These are phyloP conservation scores for Ceratobasidium sp. DNA, from an alignment of 1,284 basidiomycete species.

Conservation along the genomic window DNA sequence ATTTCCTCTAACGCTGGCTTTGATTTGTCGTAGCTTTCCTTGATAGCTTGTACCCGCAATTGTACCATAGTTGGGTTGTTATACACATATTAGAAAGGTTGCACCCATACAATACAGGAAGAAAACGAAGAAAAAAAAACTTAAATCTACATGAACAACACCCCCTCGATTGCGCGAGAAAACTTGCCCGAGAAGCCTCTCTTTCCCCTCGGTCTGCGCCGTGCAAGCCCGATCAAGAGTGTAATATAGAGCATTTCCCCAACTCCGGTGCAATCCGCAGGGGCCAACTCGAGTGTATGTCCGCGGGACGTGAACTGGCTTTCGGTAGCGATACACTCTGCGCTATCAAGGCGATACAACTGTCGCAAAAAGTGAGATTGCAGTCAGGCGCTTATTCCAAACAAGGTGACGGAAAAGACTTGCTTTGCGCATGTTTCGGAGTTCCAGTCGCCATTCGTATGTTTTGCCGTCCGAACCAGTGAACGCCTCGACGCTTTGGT, in stretches of 20 bases:
- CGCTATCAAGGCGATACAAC: slow-evolving; percentile 19
- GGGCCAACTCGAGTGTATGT: slow-evolving; percentile 22
- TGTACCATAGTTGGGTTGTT: background rate
- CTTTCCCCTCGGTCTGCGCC: slow-evolving; percentile 27
- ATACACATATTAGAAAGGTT: slow-evolving; percentile 10
- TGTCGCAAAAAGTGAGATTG: slow-evolving; percentile 4
- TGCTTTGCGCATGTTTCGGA: slow-evolving; percentile 38
- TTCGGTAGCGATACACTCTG: slow-evolving; percentile 31
- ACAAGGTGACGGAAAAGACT: background rate
- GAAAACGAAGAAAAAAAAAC: background rate
- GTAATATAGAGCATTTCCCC: slow-evolving; percentile 37
- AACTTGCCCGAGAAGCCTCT: slow-evolving; percentile 23
- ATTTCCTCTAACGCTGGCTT: slow-evolving; percentile 87
- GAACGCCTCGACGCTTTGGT: slow-evolving; percentile 16
- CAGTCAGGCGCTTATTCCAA: slow-evolving; percentile 21
- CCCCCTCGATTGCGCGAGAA: slow-evolving; percentile 20
- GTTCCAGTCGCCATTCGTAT: slow-evolving; percentile 34
- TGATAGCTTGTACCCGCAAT: background rate
- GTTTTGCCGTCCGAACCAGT: slow-evolving; percentile 27
- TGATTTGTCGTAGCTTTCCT: slow-evolving; percentile 69
- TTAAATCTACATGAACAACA: slow-evolving; percentile 31
- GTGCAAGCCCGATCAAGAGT: slow-evolving; percentile 28
- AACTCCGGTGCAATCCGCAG: slow-evolving; percentile 27
- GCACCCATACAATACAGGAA: background rate
- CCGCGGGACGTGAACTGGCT: slow-evolving; percentile 29